These are phyloP conservation scores for Neofusicoccum ribis DNA, from an alignment of 2,329 filamentous ascomycete genomes.

Conservation along the genomic window DNA sequence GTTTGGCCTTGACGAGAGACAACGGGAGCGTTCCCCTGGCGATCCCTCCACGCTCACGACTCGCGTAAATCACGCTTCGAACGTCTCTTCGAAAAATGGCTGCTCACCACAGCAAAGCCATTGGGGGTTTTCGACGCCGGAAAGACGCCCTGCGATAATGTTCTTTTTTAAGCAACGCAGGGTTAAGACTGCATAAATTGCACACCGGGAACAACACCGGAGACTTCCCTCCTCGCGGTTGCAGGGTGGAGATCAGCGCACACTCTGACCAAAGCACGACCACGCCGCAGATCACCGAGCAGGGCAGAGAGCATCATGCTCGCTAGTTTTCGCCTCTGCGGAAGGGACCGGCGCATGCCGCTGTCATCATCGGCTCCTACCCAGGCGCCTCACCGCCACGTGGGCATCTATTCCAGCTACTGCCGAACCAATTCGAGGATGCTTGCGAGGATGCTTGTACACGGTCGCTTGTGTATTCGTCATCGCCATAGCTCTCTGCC, in stretches of 20 bases:
- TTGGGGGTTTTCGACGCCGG: too few relatives aligned
- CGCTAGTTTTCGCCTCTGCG: neutral
- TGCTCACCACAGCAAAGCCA: neutral
- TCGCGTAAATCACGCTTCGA: neutral
- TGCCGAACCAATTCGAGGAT: too few relatives aligned
- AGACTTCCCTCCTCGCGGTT: too few relatives aligned
- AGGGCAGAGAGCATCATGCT: neutral
- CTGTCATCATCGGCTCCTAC: neutral
- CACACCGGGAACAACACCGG: too few relatives aligned
- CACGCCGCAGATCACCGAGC: neutral
- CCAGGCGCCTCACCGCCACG: neutral
- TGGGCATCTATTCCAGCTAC: neutral
- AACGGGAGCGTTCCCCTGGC: neutral
- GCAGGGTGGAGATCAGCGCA: neutral
- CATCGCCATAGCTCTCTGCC: neutral
- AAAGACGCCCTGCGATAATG: too few relatives aligned
- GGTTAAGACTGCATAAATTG: too few relatives aligned
- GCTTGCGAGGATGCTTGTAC: neutral
- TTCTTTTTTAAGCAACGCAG: too few relatives aligned
- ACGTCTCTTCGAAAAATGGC: neutral
- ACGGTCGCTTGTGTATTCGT: neutral
- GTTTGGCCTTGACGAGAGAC: neutral
- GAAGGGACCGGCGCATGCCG: neutral
- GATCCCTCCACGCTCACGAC: conserved; percentile 1
- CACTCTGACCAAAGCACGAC: neutral